These are phyloP conservation scores for Flaveria brownii DNA, from an alignment of 129 eudicot species.

Conservation along the genomic window DNA sequence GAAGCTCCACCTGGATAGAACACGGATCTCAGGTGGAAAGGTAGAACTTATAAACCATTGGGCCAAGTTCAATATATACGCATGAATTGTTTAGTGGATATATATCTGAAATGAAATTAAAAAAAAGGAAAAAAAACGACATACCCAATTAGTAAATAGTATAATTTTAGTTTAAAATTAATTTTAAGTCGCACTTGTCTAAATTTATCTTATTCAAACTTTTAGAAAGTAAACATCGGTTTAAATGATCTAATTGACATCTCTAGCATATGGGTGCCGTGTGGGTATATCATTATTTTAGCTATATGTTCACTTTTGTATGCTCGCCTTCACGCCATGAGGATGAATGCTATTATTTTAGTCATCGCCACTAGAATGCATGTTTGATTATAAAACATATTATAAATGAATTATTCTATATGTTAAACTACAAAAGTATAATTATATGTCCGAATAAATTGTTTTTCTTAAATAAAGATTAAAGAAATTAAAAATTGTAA, in stretches of 20 bases:
- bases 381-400: background rate
- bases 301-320: slow-evolving; percentile 17
- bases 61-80: no score
- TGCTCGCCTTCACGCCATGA: slow-evolving; percentile 16
- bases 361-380: background rate
- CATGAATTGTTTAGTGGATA: no score
- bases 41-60: no score
- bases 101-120: no score
- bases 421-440: background rate
- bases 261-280: background rate
- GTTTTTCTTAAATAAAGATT: background rate
- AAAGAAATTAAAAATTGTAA: background rate
- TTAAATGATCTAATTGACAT: no score
- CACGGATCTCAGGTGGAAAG: no score
- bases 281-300: background rate
- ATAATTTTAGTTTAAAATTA: no score
- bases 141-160: no score
- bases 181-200: background rate
- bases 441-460: background rate
- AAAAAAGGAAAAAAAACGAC: no score
- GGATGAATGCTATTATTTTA: slow-evolving; percentile 9
- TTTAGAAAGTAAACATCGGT: no score
- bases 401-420: background rate
- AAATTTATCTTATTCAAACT: no score
- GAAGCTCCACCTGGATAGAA: no score